Percentiles rank a stretch among this genome's conserved stretches.
Conservation (phyloP, 495 filamentous ascomycete species). For the Aspergillus asperescens region DNA sequence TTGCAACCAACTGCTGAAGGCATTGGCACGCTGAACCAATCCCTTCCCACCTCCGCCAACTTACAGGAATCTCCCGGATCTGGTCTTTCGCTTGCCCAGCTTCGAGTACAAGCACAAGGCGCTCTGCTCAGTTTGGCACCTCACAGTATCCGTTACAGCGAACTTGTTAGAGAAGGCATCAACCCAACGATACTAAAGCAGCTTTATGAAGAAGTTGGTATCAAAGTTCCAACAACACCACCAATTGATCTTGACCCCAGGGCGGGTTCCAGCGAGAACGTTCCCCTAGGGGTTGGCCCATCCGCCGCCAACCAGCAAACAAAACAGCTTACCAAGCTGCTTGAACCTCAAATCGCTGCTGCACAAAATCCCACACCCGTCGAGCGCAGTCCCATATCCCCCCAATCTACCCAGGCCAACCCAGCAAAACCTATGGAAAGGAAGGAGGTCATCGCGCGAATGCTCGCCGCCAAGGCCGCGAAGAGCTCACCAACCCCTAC, state of each 20-base stretch:
- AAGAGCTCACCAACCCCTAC: slow-evolving; percentile 21
- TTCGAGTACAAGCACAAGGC: slow-evolving; percentile 61
- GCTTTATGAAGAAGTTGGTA: slow-evolving; percentile 62
- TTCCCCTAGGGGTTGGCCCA: neutral
- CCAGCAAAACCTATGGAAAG: slow-evolving; percentile 56
- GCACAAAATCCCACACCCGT: neutral
- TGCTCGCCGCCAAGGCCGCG: slow-evolving; percentile 57
- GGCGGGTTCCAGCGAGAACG: neutral
- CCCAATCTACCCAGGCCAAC: slow-evolving; percentile 19
- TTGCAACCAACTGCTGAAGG: neutral
- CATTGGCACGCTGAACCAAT: neutral
- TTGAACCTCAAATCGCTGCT: neutral
- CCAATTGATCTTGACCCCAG: neutral
- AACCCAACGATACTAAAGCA: slow-evolving; percentile 54
- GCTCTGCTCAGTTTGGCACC: slow-evolving; percentile 61
- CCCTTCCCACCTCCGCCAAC: neutral
- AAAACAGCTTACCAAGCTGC: neutral
- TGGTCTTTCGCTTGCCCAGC: slow-evolving; percentile 36
- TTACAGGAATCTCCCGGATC: neutral
- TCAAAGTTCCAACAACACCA: slow-evolving; percentile 32
- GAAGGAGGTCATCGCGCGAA: slow-evolving; percentile 69
- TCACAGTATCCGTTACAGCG: slow-evolving; percentile 59
- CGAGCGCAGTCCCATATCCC: slow-evolving; percentile 4
- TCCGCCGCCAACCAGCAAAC: neutral
- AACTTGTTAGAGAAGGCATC: slow-evolving; percentile 68